Evolutionary conservation across 1,284 basidiomycete species (phyloP), one percentile per base, ranked within the genome.

Genomic region (Cystobasidium slooffiae): DNA sequence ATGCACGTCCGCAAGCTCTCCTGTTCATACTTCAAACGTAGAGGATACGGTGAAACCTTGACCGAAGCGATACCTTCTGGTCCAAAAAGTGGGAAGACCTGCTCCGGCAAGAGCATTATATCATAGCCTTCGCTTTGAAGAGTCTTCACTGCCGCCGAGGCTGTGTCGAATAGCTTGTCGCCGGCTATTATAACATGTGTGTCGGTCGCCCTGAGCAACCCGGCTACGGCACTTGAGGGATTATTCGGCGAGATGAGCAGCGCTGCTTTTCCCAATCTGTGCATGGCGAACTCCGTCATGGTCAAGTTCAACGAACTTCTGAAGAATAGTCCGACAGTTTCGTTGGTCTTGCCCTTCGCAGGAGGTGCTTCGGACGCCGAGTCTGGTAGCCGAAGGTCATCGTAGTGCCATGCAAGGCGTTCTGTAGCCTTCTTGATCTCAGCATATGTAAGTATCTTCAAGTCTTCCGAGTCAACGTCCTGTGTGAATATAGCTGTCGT

Each of bases 191-290:
- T 76, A 74, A 85, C 83, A 0, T 82, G 81, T 0, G 85, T 81
- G 12, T 84, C 81, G 0, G 87, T 88, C n/a, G 83, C 78, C 47
- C 84, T 84, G 78, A 85, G 82, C 56, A 89, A 81, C 78, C 88
- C 87, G 0, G 86, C 86, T 37, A 87, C 84, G 1, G 87, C 87
- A 0, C 86, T 81, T 0, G 85, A 83, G 0, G 86, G 86, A 80
- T 88, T 88, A 81, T 88, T 82, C 0, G 81, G 76, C 78, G 83
- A 82, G 12, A 83, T 80, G 47, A 83, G 81, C 16, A 84, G 79
- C 6, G 83, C 82, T 10, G 82, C 83, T 46, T 79, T 80, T 0
- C 83, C 83, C 67, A 83, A 58, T 6, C 80, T 64, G 80, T 82
- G 82, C 51, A 82, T 77, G 12, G 81, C 82, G 1, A 84, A 78